Conservation (phyloP, 2,329 filamentous ascomycete genomes). For the Talaromyces amestolkiae region DNA sequence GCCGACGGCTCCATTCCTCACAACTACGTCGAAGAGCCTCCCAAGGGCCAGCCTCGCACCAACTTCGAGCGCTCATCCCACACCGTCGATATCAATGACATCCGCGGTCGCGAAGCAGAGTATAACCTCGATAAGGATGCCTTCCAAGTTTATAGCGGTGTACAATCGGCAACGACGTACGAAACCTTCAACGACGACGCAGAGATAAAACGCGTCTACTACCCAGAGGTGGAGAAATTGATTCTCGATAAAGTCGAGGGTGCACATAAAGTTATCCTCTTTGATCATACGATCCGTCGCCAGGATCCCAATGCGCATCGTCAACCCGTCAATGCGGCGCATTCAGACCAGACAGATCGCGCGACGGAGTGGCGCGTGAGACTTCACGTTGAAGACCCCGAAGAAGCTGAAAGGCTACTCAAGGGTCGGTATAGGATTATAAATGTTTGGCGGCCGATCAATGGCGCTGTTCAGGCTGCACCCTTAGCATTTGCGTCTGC, state of each 20-base stretch:
- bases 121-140: constrained; percentile 72
- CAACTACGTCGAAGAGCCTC: constrained; percentile 65
- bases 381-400: constrained; percentile 59
- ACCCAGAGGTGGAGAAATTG: constrained; percentile 76
- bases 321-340: constrained; percentile 67
- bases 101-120: constrained; percentile 66
- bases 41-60: constrained; percentile 59
- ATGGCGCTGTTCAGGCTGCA: constrained; percentile 55
- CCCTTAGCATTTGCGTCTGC: constrained; percentile 60
- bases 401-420: constrained; percentile 66
- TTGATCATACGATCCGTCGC: constrained; percentile 86
- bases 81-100: constrained; percentile 64
- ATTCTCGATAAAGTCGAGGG: constrained; percentile 67
- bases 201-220: constrained; percentile 69
- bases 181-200: constrained; percentile 66
- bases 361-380: constrained; percentile 67
- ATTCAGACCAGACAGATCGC: constrained; percentile 76
- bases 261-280: constrained; percentile 66
- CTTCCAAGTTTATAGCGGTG: constrained; percentile 63
- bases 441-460: constrained; percentile 78
- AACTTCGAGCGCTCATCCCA: constrained; percentile 60
- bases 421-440: constrained; percentile 73
- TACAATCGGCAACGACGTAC: constrained; percentile 56
- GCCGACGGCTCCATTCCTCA: constrained; percentile 59
- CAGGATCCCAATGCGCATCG: constrained; percentile 58